Base-by-base conservation (phyloP, 2,329 filamentous ascomycete genomes). In the Fusarium tjaetaba region DNA sequence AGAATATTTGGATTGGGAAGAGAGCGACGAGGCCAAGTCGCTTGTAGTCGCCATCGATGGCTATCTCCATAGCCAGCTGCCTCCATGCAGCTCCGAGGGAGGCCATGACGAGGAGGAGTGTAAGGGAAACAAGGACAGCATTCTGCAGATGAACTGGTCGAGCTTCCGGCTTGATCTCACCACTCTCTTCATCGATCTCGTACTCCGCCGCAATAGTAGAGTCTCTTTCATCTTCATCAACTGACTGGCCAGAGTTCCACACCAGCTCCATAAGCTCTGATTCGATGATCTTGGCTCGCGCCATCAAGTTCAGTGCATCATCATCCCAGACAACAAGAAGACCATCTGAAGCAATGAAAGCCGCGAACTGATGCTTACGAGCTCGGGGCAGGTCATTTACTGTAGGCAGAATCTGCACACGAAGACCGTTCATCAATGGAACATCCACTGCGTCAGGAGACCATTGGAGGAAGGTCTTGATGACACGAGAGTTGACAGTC, bases 251-350 rank as follows among this genome's bases (percentile, higher is more conserved):
- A 7, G 87, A 87, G 80, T 90, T 89, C 93, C 93, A 94, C 5
- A 95, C 91, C 4, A 95, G 85, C 76, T 93, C 89, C 90, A 95
- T 94, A 48, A 96, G 85, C 79, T 94, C 92, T 6, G 89, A 88
- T 81, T 96, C 92, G 68, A 96, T 94, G 39, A 87, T 86, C 78
- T 91, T 90, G 49, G 92, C 93, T 62, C 93, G 87, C 62, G 89
- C 84, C 10, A 95, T 86, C 14, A 96, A 84, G 77, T 94, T 90
- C 63, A 92, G 85, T 2, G 93, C 89, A 64, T 95, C 92, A 74
- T 96, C 93, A 74, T 96, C 93, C 94, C 94, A 96, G 2, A 96
- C 93, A 4, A 96, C 85, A 3, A 96, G 84, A 10, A 95, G 84
- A 9, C 89, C 89, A 70, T 93, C 91, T 0, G 88, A 89, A 5